A percentile compares a stretch with the other conserved stretches of the same genome.
Evolutionary conservation across 306 rosid genomes (phyloP).

Genomic region (Castanea crenata): DNA sequence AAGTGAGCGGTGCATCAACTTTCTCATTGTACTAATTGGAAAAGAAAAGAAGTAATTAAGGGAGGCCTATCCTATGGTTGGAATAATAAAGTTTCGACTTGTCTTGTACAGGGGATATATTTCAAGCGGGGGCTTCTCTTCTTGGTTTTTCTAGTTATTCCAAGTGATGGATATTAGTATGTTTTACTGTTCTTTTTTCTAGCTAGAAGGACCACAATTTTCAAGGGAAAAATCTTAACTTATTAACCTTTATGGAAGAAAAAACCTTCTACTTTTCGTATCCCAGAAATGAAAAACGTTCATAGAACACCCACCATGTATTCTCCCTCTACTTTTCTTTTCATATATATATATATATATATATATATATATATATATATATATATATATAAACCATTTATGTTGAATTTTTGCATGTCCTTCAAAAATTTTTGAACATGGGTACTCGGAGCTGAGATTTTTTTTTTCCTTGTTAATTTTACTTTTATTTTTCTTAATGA

Average conservation of each 20-base stretch:
- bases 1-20: conserved; percentile 71
- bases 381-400: background rate
- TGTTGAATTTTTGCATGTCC: background rate
- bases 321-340: background rate
- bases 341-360: background rate
- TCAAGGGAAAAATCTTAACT: conserved; percentile 5
- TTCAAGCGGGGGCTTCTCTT: conserved; percentile 24
- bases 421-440: background rate
- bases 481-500: background rate
- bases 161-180: conserved; percentile 11
- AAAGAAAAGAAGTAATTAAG: background rate
- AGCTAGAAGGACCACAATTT: conserved; percentile 8
- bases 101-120: conserved; percentile 46
- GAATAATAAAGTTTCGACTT: conserved; percentile 32
- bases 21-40: conserved; percentile 43
- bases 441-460: background rate
- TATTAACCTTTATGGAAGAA: background rate
- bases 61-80: conserved; percentile 25
- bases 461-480: background rate
- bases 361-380: too few relatives aligned
- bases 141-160: conserved; percentile 11
- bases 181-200: conserved; percentile 19
- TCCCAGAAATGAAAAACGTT: conserved; percentile 1
- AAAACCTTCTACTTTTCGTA: background rate
- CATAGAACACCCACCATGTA: background rate